phyloP scores from a whole-genome alignment of 768 basidiomycete genomes.

The Rhodotorula paludigena region DNA sequence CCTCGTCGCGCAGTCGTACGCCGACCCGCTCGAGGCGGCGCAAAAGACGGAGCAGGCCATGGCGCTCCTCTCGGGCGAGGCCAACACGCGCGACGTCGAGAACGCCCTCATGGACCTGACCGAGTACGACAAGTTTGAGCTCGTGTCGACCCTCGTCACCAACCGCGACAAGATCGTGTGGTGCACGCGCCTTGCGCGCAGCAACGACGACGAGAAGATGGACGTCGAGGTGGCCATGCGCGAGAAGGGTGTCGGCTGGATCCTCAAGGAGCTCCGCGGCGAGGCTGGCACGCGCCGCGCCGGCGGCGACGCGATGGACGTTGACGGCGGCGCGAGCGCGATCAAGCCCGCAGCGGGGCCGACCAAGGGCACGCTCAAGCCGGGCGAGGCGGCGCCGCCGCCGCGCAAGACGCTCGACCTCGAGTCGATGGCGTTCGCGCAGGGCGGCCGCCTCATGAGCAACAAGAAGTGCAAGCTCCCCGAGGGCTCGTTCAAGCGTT shows the following conservation, averaged over 20 bases:
- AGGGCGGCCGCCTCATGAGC: conserved; percentile 94
- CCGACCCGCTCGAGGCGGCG: conserved; percentile 89
- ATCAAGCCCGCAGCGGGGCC: conserved; percentile 59
- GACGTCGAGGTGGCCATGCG: conserved; percentile 97
- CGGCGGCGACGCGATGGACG: conserved; percentile 66
- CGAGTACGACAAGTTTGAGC: conserved; percentile 80
- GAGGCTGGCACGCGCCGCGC: conserved; percentile 45
- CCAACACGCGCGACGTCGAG: conserved; percentile 82
- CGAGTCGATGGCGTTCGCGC: conserved; percentile 90
- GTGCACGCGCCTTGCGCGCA: conserved; percentile 93
- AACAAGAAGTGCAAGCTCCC: conserved; percentile 98
- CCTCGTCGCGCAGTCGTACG: conserved; percentile 80
- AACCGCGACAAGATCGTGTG: conserved; percentile 95
- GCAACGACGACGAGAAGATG: conserved; percentile 77
- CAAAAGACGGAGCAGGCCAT: conserved; percentile 83
- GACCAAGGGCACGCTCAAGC: conserved; percentile 71
- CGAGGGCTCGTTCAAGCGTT: conserved; percentile 93
- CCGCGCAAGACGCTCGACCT: conserved; percentile 82
- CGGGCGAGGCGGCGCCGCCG: conserved; percentile 72
- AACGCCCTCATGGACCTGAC: conserved; percentile 95
- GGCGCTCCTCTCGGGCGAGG: conserved; percentile 77
- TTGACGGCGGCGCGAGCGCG: conserved; percentile 57
- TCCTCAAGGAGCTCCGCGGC: conserved; percentile 77
- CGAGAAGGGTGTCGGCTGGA: conserved; percentile 95
- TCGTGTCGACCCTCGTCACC: conserved; percentile 83